Conservation (phyloP, 2,329 filamentous ascomycete genomes). For the Arthrobotrys megalospora region DNA sequence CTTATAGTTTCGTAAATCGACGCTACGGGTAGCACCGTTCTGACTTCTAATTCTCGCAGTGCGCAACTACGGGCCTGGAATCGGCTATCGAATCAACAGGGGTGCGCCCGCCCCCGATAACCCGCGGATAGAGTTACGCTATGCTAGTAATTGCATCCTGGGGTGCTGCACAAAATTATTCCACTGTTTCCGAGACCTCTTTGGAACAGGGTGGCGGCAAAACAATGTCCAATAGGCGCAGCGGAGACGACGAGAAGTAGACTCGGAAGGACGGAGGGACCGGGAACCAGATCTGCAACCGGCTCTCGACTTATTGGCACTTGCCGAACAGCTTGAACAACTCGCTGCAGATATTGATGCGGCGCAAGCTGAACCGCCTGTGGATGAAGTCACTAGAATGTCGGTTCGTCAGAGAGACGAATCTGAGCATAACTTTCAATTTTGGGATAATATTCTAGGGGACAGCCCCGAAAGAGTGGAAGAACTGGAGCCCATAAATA, state of each 20-base stretch:
- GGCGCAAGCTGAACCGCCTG: not conserved
- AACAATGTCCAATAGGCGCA: not conserved
- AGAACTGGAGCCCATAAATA: not conserved
- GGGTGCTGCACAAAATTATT: conserved; percentile 15
- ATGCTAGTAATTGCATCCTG: conserved; percentile 18
- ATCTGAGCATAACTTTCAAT: conserved; percentile 7
- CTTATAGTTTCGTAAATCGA: not conserved
- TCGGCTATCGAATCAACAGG: conserved; percentile 17
- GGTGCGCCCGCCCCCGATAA: conserved; percentile 6
- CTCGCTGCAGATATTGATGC: not conserved
- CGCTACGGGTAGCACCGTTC: no score
- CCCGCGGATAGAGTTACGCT: conserved; percentile 26
- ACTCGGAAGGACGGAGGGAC: not conserved
- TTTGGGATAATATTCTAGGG: conserved; percentile 24
- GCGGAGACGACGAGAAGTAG: not conserved
- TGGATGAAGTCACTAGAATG: conserved; percentile 11
- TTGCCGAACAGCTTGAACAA: not conserved
- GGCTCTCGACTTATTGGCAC: not conserved
- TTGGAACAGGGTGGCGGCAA: not conserved
- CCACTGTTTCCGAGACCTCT: conserved; percentile 8
- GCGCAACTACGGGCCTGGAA: conserved; percentile 14
- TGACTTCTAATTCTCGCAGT: not conserved
- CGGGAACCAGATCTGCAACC: not conserved
- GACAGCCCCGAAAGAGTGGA: conserved; percentile 24
- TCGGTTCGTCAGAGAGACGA: not conserved